Conservation (phyloP, 441 rosid species). For the Erysimum cheiri region DNA sequence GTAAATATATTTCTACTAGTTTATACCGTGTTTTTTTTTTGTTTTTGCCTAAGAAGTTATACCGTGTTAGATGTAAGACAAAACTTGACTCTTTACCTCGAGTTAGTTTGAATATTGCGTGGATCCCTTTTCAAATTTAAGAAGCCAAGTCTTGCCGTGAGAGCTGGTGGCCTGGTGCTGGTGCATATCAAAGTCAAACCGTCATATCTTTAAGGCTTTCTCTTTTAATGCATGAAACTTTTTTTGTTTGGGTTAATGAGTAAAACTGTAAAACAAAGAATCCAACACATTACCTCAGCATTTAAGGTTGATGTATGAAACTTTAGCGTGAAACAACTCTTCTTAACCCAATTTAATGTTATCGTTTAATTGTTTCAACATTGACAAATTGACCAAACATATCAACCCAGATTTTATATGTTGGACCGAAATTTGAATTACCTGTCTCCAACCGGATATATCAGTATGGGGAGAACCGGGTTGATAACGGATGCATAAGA, state of each 20-base stretch:
- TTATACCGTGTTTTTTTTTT: background rate
- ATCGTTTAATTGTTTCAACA: background rate
- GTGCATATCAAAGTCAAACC: background rate
- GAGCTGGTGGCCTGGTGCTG: background rate
- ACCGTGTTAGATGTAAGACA: background rate
- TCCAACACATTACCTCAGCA: background rate
- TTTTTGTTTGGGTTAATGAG: background rate
- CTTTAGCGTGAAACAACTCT: background rate
- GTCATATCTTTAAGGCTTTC: background rate
- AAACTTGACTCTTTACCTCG: background rate
- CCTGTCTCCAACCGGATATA: slow-evolving; percentile 8
- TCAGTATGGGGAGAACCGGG: background rate
- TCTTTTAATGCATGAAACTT: background rate
- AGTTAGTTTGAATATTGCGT: background rate
- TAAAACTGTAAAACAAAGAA: background rate
- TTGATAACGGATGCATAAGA: background rate
- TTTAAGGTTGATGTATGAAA: background rate
- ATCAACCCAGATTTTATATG: background rate
- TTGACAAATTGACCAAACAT: background rate
- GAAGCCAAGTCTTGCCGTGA: slow-evolving; percentile 13
- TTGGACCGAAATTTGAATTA: background rate
- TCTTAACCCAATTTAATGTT: background rate
- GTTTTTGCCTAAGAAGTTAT: too few relatives aligned
- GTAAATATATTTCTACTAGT: background rate
- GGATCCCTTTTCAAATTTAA: background rate